Conservation (phyloP, 1,284 basidiomycete genomes). For the Rhodotorula sp. region DNA sequence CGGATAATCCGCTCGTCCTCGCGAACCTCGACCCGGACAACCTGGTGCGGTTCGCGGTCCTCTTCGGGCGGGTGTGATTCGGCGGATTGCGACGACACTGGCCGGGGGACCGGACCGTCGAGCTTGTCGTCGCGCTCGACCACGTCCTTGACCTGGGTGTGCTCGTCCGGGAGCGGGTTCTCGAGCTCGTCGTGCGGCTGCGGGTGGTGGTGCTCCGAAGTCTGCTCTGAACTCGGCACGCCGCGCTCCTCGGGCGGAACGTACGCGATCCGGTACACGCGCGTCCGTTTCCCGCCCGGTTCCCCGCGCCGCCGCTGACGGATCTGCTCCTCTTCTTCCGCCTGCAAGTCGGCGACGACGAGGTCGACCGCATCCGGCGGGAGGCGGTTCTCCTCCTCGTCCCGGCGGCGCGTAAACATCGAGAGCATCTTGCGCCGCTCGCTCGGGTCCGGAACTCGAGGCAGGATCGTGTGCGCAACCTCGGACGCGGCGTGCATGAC, state of each 20-base stretch:
- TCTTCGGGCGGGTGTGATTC: no score
- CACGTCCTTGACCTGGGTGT: not conserved
- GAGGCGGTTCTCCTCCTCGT: conserved; percentile 46
- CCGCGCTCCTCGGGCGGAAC: not conserved
- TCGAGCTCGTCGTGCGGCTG: conserved; percentile 1
- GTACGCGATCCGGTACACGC: conserved; percentile 33
- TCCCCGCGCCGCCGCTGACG: conserved; percentile 52
- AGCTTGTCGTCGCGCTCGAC: conserved; percentile 9
- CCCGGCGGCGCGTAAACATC: conserved; percentile 21
- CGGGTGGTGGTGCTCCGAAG: not conserved
- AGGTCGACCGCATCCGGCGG: conserved; percentile 75
- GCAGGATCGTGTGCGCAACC: conserved; percentile 12
- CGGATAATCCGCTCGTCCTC: conserved; percentile 8
- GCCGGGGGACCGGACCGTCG: conserved; percentile 10
- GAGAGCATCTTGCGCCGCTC: conserved; percentile 41
- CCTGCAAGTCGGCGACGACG: conserved; percentile 62
- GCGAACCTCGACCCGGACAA: conserved; percentile 21
- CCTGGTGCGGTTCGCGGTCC: not conserved
- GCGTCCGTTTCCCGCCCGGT: conserved; percentile 22
- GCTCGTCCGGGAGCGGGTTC: conserved; percentile 1
- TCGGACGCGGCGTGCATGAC: conserved; percentile 25
- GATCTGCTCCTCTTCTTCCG: conserved; percentile 56
- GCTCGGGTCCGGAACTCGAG: conserved; percentile 1
- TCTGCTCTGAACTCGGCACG: not conserved
- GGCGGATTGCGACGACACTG: no score